Evolutionary conservation across 2,329 filamentous ascomycete genomes (phyloP).

Genomic region (Cytospora schulzeri): DNA sequence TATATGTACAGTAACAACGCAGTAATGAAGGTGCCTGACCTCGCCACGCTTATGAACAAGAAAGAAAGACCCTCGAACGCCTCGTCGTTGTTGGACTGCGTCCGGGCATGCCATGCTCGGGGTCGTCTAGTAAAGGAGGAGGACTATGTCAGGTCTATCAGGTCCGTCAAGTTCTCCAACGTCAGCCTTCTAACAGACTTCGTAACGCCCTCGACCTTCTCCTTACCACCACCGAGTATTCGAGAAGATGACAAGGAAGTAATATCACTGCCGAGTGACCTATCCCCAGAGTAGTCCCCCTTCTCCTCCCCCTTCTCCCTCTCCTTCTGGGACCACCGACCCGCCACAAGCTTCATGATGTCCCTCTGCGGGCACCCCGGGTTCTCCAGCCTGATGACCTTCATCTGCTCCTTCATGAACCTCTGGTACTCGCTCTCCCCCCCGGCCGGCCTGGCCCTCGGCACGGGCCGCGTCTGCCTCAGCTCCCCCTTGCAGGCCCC

Average conservation of each 20-base stretch:
- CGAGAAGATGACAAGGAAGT: background rate
- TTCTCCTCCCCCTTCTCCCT: conserved; percentile 30
- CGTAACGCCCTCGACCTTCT: conserved; percentile 22
- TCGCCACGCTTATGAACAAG: background rate
- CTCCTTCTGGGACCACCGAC: conserved; percentile 58
- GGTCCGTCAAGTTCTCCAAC: conserved; percentile 22
- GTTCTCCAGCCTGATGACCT: conserved; percentile 57
- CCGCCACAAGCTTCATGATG: conserved; percentile 69
- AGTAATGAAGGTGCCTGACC: background rate
- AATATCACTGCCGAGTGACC: conserved; percentile 14
- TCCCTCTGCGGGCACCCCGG: conserved; percentile 63
- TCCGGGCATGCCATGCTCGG: background rate
- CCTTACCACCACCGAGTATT: background rate
- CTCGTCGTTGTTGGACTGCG: background rate
- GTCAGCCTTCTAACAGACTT: conserved; percentile 15
- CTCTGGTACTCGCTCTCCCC: conserved; percentile 49
- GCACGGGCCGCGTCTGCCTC: conserved; percentile 77
- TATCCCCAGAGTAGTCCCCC: conserved; percentile 10
- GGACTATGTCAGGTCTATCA: conserved; percentile 23
- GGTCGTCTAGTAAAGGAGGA: background rate
- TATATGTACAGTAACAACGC: background rate
- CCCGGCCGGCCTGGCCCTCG: conserved; percentile 46
- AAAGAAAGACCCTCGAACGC: background rate
- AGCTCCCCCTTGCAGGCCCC: conserved; percentile 73
- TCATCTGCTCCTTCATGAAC: conserved; percentile 70